A percentile compares a stretch with the other conserved stretches of the same genome.
phyloP scores from a whole-genome alignment of 768 basidiomycete genomes.

The Cyclocybe cylindracea region DNA sequence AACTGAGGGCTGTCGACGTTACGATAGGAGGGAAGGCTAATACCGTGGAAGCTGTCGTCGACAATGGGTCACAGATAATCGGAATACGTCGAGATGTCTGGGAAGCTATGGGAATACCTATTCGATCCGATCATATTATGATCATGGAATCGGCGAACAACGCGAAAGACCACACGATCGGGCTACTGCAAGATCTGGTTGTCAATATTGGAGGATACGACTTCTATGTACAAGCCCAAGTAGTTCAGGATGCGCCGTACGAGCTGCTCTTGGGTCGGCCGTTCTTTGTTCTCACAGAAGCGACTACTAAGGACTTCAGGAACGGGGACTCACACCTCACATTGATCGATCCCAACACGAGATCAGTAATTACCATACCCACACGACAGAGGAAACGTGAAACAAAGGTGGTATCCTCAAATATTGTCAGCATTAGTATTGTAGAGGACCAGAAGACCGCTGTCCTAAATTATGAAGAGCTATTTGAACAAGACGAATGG shows the following conservation, averaged over 20 bases:
- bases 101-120: slow-evolving; percentile 1
- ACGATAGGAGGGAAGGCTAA: slow-evolving; percentile 6
- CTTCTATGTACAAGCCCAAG: slow-evolving; percentile 18
- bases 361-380: background rate
- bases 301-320: background rate
- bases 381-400: background rate
- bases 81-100: slow-evolving; percentile 2
- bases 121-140: slow-evolving; percentile 8
- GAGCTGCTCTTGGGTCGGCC: slow-evolving; percentile 17
- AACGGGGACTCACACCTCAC: slow-evolving; percentile 8
- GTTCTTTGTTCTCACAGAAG: slow-evolving; percentile 8
- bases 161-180: slow-evolving; percentile 2
- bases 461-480: background rate
- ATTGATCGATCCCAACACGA: background rate
- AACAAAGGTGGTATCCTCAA: background rate
- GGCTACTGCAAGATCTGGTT: slow-evolving; percentile 10
- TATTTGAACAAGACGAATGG: slow-evolving; percentile 1
- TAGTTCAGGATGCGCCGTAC: slow-evolving; percentile 16
- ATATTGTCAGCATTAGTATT: background rate
- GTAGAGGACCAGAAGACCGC: background rate
- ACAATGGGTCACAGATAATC: slow-evolving; percentile 6
- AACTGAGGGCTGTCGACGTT: slow-evolving; percentile 1
- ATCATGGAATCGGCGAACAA: slow-evolving; percentile 10
- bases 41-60: background rate
- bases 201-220: slow-evolving; percentile 10